Percentiles rank a stretch among this genome's conserved stretches.
phyloP scores from a whole-genome alignment of 371 early-diverging fungal genomes.

The Mortierella sp. region DNA sequence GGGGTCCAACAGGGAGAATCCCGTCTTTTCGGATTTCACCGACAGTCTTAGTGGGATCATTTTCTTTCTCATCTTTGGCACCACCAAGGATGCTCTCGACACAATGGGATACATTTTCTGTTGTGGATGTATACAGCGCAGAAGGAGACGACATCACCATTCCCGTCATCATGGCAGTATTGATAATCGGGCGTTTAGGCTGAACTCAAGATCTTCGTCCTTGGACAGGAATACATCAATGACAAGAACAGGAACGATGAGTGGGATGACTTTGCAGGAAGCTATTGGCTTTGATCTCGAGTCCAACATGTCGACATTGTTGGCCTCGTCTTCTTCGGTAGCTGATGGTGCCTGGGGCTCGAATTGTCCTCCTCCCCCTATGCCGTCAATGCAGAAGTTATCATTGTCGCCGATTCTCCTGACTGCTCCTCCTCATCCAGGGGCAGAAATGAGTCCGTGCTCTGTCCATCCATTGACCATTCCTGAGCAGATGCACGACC shows the following conservation, averaged over 20 bases:
- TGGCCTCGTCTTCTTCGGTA: neutral
- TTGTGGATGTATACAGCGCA: neutral
- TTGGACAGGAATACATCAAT: neutral
- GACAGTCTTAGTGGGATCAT: conserved; percentile 24
- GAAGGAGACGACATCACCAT: neutral
- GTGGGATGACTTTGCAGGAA: neutral
- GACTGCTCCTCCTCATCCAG: neutral
- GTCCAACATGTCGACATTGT: neutral
- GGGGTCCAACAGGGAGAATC: neutral
- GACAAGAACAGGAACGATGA: neutral
- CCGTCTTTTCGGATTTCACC: conserved; percentile 28
- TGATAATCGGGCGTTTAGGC: neutral
- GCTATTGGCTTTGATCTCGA: neutral
- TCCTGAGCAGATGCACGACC: neutral
- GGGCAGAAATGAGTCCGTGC: neutral
- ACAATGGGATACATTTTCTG: neutral
- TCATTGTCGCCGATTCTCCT: neutral
- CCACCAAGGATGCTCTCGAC: conserved; percentile 24
- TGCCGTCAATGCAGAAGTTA: neutral
- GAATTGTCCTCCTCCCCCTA: neutral
- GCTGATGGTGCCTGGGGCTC: neutral
- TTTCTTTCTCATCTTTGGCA: conserved; percentile 38
- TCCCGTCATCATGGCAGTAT: no score
- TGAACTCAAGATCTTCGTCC: neutral
- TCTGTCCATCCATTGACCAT: neutral